Conservation (phyloP, 768 basidiomycete genomes). For the Atractiella rhizophila region DNA sequence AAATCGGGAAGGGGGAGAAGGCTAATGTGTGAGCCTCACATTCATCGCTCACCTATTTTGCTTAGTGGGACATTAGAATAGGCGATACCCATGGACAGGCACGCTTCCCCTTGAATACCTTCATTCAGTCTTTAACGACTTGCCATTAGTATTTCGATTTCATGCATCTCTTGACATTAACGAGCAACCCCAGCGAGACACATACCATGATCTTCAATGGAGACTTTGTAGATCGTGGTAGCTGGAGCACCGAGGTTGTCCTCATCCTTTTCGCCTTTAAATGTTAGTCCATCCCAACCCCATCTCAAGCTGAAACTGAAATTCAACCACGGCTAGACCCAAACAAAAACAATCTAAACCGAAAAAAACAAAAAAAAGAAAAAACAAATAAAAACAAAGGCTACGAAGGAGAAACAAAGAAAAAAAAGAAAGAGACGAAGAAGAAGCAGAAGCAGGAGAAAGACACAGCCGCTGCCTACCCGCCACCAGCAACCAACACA, state of each 20-base stretch:
- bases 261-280: constrained; percentile 83
- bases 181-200: constrained; percentile 57
- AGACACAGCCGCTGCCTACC: constrained; percentile 47
- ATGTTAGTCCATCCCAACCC: constrained; percentile 30
- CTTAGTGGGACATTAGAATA: constrained; percentile 24
- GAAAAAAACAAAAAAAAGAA: constrained; percentile 75
- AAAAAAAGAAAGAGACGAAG: constrained; percentile 37
- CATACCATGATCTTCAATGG: constrained; percentile 78
- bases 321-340: constrained; percentile 55
- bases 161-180: constrained; percentile 58
- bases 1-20: constrained; percentile 47
- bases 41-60: neutral
- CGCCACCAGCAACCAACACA: constrained; percentile 1
- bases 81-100: constrained; percentile 65
- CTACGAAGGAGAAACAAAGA: constrained; percentile 70
- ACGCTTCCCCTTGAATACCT: constrained; percentile 12
- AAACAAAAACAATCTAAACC: constrained; percentile 65
- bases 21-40: constrained; percentile 36
- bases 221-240: constrained; percentile 92
- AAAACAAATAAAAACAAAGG: constrained; percentile 58
- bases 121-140: constrained; percentile 18
- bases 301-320: neutral
- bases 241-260: constrained; percentile 81
- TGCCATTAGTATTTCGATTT: constrained; percentile 94
- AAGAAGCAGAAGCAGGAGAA: constrained; percentile 66